Evolutionary conservation across 192 early-diverging fungal species (phyloP).

Genomic region (Entrophospora sp.): DNA sequence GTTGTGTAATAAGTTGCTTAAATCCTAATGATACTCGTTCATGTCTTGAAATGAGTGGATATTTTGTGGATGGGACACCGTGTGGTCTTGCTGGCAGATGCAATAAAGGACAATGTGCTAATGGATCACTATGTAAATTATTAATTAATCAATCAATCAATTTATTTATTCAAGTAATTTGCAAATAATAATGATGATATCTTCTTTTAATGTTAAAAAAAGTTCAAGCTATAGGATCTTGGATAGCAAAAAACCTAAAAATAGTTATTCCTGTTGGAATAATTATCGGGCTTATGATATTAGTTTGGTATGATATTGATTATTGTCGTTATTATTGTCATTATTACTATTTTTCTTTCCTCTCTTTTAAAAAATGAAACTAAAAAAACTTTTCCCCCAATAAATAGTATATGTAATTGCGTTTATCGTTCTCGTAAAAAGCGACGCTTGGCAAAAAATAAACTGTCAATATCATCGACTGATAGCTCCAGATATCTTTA

Average conservation of each 20-base stretch:
- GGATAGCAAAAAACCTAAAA: constrained; percentile 33
- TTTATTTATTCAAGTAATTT: not conserved
- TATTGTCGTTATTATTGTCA: not conserved
- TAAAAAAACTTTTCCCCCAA: not conserved
- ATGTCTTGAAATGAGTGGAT: constrained; percentile 49
- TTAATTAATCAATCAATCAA: too few relatives aligned
- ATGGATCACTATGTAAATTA: constrained; percentile 24
- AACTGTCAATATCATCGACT: not conserved
- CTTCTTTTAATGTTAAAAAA: not conserved
- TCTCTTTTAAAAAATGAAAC: too few relatives aligned
- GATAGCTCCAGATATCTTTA: not conserved
- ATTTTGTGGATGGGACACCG: constrained; percentile 58
- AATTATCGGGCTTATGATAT: constrained; percentile 30
- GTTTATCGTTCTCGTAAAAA: not conserved
- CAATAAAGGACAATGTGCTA: constrained; percentile 41
- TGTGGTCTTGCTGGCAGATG: constrained; percentile 60
- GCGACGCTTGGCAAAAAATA: not conserved
- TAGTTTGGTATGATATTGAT: constrained; percentile 24
- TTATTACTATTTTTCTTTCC: not conserved
- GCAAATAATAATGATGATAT: constrained; percentile 11
- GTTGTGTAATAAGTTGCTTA: constrained; percentile 56
- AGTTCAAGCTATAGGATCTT: constrained; percentile 22
- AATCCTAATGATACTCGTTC: constrained; percentile 33
- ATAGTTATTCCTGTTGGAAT: constrained; percentile 37
- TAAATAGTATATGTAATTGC: not conserved